A percentile compares a stretch with the other conserved stretches of the same genome.
Evolutionary conservation across 2,329 filamentous ascomycete species (phyloP).

Genomic region (Escovopsis sp.): DNA sequence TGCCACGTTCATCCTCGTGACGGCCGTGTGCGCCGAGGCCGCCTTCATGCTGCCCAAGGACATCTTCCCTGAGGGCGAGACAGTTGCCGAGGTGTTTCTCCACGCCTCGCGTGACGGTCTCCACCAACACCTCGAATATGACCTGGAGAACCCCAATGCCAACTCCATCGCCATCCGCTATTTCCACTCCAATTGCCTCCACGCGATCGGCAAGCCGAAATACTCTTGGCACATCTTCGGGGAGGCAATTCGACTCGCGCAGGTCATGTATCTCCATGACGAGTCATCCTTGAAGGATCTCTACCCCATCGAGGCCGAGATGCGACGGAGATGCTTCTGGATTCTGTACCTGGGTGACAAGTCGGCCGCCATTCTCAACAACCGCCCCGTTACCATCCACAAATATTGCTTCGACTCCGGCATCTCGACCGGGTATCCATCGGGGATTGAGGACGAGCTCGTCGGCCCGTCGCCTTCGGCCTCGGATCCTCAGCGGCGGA

Average conservation of each 20-base stretch:
- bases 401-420: conserved; percentile 25
- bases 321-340: conserved; percentile 22
- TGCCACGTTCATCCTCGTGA: conserved; percentile 25
- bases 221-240: conserved; percentile 31
- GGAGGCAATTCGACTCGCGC: conserved; percentile 24
- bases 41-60: conserved; percentile 24
- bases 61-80: conserved; percentile 23
- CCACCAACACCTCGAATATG: conserved; percentile 23
- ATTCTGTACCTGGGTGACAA: conserved; percentile 26
- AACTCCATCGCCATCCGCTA: conserved; percentile 28
- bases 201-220: conserved; percentile 25
- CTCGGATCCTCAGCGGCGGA: conserved; percentile 8
- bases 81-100: conserved; percentile 22
- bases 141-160: conserved; percentile 25
- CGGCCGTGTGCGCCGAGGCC: conserved; percentile 27
- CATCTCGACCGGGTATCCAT: conserved; percentile 21
- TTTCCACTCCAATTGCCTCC: conserved; percentile 29
- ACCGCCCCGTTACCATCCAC: conserved; percentile 27
- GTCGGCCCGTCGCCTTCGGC: conserved; percentile 7
- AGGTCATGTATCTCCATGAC: conserved; percentile 27
- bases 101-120: conserved; percentile 23
- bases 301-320: conserved; percentile 21
- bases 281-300: conserved; percentile 22
- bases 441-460: conserved; percentile 15
- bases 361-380: conserved; percentile 23